Conservation (phyloP, 73 alveolate species). For the Symbiodinium natans region DNA sequence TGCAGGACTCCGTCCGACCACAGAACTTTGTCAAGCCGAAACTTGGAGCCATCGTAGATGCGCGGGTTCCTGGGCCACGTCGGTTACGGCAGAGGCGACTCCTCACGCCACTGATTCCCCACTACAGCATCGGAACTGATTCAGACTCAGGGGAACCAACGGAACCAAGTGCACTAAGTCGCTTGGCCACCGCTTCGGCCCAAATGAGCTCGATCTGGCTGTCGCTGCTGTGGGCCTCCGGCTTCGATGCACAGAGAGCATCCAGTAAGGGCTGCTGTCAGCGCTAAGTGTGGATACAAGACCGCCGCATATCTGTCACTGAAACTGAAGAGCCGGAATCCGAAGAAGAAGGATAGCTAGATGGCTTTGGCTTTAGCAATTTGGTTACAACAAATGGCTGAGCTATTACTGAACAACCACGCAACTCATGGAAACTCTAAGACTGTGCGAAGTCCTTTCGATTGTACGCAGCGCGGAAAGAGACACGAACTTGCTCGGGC, state of each 20-base stretch:
- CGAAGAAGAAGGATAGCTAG: too few relatives aligned
- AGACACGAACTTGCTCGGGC: conserved; percentile 34
- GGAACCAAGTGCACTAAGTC: neutral
- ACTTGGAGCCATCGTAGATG: conserved; percentile 67
- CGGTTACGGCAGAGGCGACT: neutral
- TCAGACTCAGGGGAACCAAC: neutral
- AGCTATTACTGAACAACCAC: too few relatives aligned
- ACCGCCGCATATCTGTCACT: too few relatives aligned
- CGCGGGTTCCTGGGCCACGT: conserved; percentile 74
- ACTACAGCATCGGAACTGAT: neutral
- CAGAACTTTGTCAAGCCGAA: conserved; percentile 20
- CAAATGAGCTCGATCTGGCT: neutral
- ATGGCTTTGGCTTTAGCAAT: too few relatives aligned
- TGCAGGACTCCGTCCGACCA: neutral
- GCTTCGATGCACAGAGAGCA: too few relatives aligned
- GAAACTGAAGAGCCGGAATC: too few relatives aligned
- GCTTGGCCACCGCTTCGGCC: neutral
- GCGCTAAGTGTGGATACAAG: too few relatives aligned
- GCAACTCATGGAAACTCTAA: too few relatives aligned
- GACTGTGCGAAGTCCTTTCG: conserved; percentile 6
- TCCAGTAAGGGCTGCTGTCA: too few relatives aligned
- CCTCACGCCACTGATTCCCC: neutral
- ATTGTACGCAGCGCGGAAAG: conserved; percentile 14
- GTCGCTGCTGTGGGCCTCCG: conserved; percentile 1
- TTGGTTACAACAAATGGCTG: too few relatives aligned